Conservation (phyloP, 345 rosid species). For the Draba incana region DNA sequence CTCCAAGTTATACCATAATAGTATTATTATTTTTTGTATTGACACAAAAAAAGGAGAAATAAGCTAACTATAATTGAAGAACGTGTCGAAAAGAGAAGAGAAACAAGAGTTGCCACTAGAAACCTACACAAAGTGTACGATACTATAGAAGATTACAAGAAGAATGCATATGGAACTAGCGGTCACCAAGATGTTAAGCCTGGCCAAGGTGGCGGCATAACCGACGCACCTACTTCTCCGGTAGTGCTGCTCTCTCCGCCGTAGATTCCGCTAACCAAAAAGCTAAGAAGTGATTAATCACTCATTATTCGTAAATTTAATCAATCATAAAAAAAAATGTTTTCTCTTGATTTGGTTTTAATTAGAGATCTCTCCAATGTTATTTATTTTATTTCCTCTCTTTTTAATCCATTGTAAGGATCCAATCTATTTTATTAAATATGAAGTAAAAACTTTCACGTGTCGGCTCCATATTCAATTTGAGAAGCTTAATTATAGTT, state of each 20-base stretch:
- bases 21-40: not conserved
- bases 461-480: too few relatives aligned
- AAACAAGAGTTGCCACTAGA: slow-evolving; percentile 51
- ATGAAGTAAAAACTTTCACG: too few relatives aligned
- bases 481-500: too few relatives aligned
- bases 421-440: too few relatives aligned
- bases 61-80: slow-evolving; percentile 3
- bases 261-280: slow-evolving; percentile 37
- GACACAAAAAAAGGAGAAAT: not conserved
- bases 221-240: slow-evolving; percentile 61
- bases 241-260: slow-evolving; percentile 33
- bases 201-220: slow-evolving; percentile 49
- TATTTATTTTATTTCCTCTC: too few relatives aligned
- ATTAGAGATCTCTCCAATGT: too few relatives aligned
- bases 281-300: slow-evolving; percentile 39
- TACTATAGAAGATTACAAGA: slow-evolving; percentile 55
- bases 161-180: slow-evolving; percentile 50
- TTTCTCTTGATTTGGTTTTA: slow-evolving; percentile 1
- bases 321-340: slow-evolving; percentile 7
- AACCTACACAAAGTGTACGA: slow-evolving; percentile 46
- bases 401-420: too few relatives aligned
- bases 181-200: slow-evolving; percentile 54
- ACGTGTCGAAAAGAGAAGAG: slow-evolving; percentile 27
- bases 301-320: slow-evolving; percentile 10
- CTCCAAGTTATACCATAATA: too few relatives aligned